Percentiles rank a stretch among this genome's conserved stretches.
Evolutionary conservation across 2,329 filamentous ascomycete genomes (phyloP).

Genomic region (Colletotrichum chrysophilum): DNA sequence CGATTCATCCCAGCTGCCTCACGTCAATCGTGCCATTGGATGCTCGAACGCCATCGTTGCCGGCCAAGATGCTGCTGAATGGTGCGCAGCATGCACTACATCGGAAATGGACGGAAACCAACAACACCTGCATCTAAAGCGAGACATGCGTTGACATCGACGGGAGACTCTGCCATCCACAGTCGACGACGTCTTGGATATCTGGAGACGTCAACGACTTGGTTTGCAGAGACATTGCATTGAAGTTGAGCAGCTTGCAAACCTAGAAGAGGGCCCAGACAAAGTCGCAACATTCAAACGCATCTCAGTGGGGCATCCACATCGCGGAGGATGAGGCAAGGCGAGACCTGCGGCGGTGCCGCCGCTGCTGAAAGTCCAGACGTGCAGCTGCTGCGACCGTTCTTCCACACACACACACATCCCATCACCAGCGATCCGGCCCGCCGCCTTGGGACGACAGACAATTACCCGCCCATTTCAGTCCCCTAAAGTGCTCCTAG

Average conservation of each 20-base stretch:
- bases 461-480: not conserved
- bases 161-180: not conserved
- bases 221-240: not conserved
- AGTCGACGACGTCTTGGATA: not conserved
- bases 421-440: not conserved
- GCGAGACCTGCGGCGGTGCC: conserved; percentile 6
- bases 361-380: conserved; percentile 8
- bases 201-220: not conserved
- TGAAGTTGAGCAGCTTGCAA: not conserved
- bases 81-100: not conserved
- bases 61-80: not conserved
- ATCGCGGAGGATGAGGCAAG: conserved; percentile 6
- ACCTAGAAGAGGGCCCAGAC: not conserved
- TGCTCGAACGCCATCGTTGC: not conserved
- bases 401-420: not conserved
- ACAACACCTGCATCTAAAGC: not conserved
- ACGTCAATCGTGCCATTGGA: not conserved
- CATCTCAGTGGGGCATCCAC: not conserved
- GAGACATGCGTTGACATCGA: not conserved
- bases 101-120: not conserved
- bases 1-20: not conserved
- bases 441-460: conserved; percentile 2
- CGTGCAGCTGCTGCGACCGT: conserved; percentile 2
- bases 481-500: not conserved
- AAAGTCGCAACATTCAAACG: not conserved